These are phyloP conservation scores for Camelina sativa DNA, from an alignment of 345 rosid genomes.

Conservation along the genomic window DNA sequence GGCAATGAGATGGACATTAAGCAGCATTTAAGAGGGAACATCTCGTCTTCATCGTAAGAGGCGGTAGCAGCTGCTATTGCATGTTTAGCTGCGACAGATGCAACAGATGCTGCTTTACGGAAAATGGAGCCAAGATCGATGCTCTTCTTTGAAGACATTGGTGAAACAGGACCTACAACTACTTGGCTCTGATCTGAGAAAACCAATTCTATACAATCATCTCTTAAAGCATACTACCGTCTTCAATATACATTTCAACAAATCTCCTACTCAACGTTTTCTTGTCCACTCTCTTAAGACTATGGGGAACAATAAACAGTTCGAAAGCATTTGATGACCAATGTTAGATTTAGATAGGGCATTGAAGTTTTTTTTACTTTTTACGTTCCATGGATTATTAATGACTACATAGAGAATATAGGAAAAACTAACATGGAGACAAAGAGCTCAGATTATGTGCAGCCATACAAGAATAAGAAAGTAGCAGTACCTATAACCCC, in stretches of 20 bases:
- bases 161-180: slow-evolving; percentile 79
- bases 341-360: neutral
- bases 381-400: slow-evolving; percentile 21
- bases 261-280: neutral
- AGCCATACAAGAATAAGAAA: slow-evolving; percentile 22
- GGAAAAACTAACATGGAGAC: neutral
- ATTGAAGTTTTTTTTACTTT: neutral
- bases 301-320: neutral
- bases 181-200: slow-evolving; percentile 91
- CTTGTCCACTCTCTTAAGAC: slow-evolving; percentile 13
- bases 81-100: slow-evolving; percentile 93
- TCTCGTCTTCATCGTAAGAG: slow-evolving; percentile 69
- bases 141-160: slow-evolving; percentile 76
- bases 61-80: slow-evolving; percentile 94
- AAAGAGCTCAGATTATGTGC: slow-evolving; percentile 10
- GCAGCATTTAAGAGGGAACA: slow-evolving; percentile 94
- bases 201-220: slow-evolving; percentile 41
- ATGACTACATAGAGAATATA: neutral
- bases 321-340: neutral
- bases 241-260: slow-evolving; percentile 7
- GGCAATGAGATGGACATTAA: slow-evolving; percentile 95
- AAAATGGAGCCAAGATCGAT: slow-evolving; percentile 81
- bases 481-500: slow-evolving; percentile 70
- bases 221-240: slow-evolving; percentile 36
- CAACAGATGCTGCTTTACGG: slow-evolving; percentile 89